Percentiles rank a stretch among this genome's conserved stretches.
phyloP scores from a whole-genome alignment of 129 eudicot species.

The Mikania micrantha region DNA sequence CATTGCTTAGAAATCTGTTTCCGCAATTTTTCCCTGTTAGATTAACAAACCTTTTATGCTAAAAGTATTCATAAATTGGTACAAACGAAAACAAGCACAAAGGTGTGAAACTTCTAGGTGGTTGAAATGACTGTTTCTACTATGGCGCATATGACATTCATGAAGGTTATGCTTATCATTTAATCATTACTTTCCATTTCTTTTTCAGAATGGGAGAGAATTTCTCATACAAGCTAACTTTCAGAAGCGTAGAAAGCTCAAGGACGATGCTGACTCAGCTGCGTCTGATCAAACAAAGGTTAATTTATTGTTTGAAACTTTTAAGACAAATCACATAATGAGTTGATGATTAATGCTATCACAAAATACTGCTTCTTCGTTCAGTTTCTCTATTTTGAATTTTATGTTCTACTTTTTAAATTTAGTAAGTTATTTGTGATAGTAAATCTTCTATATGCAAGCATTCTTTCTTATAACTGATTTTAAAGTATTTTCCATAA shows the following conservation, averaged over 20 bases:
- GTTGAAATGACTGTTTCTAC: background rate
- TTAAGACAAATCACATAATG: background rate
- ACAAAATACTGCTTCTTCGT: conserved; percentile 1
- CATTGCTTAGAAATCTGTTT: background rate
- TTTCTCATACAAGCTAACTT: conserved; percentile 89
- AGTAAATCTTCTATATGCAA: background rate
- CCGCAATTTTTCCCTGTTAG: background rate
- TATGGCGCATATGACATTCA: background rate
- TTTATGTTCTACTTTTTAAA: background rate
- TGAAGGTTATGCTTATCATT: background rate
- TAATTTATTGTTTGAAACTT: conserved; percentile 5
- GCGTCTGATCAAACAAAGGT: conserved; percentile 59
- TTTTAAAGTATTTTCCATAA: background rate
- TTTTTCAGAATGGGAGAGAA: conserved; percentile 67
- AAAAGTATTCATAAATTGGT: background rate
- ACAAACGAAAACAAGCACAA: background rate
- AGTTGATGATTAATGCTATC: background rate
- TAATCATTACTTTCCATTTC: conserved; percentile 6
- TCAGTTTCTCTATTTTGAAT: too few species aligned
- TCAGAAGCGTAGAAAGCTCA: conserved; percentile 75
- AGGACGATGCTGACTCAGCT: conserved; percentile 44
- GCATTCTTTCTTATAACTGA: background rate
- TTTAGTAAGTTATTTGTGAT: background rate
- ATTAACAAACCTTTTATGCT: conserved; percentile 8
- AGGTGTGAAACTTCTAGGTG: background rate